Evolutionary conservation across 257 asterid genomes (phyloP), one percentile per base, ranked within the genome.

Genomic region (Voacanga thouarsii): DNA sequence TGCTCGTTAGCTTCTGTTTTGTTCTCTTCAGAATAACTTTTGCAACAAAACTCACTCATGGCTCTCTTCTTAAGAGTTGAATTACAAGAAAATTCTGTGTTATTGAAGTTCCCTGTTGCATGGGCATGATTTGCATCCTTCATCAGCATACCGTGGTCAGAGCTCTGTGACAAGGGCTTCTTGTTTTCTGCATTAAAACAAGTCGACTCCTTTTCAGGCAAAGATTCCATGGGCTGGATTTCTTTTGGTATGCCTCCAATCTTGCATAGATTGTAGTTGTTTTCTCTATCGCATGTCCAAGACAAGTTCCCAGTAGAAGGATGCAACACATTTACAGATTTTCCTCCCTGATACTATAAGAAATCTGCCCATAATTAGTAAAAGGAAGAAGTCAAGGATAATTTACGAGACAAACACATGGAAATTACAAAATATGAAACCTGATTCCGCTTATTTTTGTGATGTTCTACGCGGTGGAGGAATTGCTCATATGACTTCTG

Each of bases 401-500:
- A 80, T 44, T 44, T 45, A 55, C 65, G 68, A 74, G 50, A 55
- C 66, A 69, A 57, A 69, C 41, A 47, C 49, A 55, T 79, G 72
- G 74, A 49, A 67, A 75, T 79, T 81, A 78, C 60, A 63, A 76
- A 76, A 30, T 67, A 67, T 45, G 75, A 61, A 71, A 95, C 99
- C 96, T 86, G 93, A 75, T 83, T 78, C 83, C 80, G 91, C 90
- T 89, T 93, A 73, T 85, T 87, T 77, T 85, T 86, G 45, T 88
- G 85, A 71, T 79, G 87, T 78, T 88, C 82, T 86, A 86, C 84
- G 44, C 98, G 96, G 71, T 72, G 86, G 81, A 92, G 96, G 83
- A 95, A 95, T 83, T 91, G 93, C 78, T 91, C 97, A 60, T 86
- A 91, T 59, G 98, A 88, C 80, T 89, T 95, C 75, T 90, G 97